Conservation (phyloP, 2,329 filamentous ascomycete genomes). For the Exophiala mesophila region DNA sequence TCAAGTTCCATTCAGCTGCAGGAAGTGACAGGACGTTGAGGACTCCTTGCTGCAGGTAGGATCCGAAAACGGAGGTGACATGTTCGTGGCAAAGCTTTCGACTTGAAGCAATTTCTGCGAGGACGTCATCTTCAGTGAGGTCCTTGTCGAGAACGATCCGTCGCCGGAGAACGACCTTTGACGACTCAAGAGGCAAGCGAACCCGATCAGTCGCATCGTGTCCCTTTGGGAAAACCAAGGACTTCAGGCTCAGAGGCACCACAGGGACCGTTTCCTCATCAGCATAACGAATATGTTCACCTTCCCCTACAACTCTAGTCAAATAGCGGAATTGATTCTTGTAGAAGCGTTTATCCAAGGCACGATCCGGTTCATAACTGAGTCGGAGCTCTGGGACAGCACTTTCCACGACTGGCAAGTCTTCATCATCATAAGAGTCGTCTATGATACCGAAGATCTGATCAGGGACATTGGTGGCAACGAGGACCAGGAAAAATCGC, state of each 20-base stretch:
- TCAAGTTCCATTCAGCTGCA: slow-evolving; percentile 38
- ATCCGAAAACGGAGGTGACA: slow-evolving; percentile 40
- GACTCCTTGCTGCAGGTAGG: slow-evolving; percentile 41
- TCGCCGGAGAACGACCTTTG: slow-evolving; percentile 33
- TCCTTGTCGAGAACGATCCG: slow-evolving; percentile 36
- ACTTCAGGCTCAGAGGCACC: slow-evolving; percentile 49
- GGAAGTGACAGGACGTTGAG: slow-evolving; percentile 41
- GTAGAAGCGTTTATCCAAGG: slow-evolving; percentile 54
- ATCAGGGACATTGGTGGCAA: slow-evolving; percentile 57
- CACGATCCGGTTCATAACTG: slow-evolving; percentile 45
- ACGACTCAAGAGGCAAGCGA: slow-evolving; percentile 31
- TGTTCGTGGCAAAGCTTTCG: slow-evolving; percentile 40
- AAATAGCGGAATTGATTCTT: slow-evolving; percentile 56
- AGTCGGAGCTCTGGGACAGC: slow-evolving; percentile 52
- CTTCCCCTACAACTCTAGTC: slow-evolving; percentile 51
- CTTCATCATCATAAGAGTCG: slow-evolving; percentile 57
- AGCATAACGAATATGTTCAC: slow-evolving; percentile 55
- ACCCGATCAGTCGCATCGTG: slow-evolving; percentile 40
- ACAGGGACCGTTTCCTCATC: slow-evolving; percentile 57
- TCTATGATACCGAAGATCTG: slow-evolving; percentile 59
- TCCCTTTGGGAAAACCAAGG: slow-evolving; percentile 30
- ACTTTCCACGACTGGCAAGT: slow-evolving; percentile 53
- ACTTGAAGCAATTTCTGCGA: slow-evolving; percentile 37
- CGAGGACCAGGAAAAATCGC: slow-evolving; percentile 55
- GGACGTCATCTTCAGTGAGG: slow-evolving; percentile 37